These are phyloP conservation scores for Malassezia equina DNA, from an alignment of 1,284 basidiomycete genomes.

Conservation along the genomic window DNA sequence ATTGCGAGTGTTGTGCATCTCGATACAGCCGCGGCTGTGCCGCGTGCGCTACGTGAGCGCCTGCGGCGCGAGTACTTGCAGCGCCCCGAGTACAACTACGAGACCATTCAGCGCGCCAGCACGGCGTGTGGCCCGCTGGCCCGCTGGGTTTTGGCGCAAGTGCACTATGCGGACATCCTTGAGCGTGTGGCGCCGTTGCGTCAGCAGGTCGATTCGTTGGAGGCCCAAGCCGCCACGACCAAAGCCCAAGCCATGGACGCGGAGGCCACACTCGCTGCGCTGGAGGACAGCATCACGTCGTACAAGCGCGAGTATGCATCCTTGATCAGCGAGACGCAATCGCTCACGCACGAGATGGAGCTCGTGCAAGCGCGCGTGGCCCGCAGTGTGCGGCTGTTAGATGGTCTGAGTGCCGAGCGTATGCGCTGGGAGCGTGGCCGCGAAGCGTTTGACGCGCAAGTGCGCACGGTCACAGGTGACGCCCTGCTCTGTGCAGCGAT, in stretches of 20 bases:
- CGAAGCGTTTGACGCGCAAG: constrained; percentile 90
- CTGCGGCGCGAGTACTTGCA: constrained; percentile 92
- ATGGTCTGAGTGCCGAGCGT: constrained; percentile 88
- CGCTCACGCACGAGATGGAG: constrained; percentile 97
- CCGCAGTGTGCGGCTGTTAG: constrained; percentile 86
- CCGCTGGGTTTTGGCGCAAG: constrained; percentile 96
- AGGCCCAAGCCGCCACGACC: constrained; percentile 80
- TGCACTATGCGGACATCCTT: constrained; percentile 91
- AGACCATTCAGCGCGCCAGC: constrained; percentile 86
- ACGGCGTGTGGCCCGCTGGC: constrained; percentile 96
- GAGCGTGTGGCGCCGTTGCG: constrained; percentile 95
- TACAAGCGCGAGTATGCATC: constrained; percentile 98
- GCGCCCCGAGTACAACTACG: constrained; percentile 85
- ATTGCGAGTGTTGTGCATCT: constrained; percentile 94
- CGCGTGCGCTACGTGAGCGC: constrained; percentile 71
- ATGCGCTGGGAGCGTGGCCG: constrained; percentile 90
- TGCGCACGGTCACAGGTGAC: constrained; percentile 97
- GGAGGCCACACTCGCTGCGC: constrained; percentile 80
- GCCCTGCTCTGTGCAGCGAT: constrained; percentile 91
- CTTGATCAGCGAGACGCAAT: constrained; percentile 91
- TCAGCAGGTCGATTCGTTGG: constrained; percentile 85
- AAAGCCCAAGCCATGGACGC: constrained; percentile 83
- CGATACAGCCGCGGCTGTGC: constrained; percentile 84
- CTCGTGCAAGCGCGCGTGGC: constrained; percentile 93
- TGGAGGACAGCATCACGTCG: constrained; percentile 79